Base-by-base conservation (phyloP, 805 yeast genomes). In the Yarrowia divulgata region DNA sequence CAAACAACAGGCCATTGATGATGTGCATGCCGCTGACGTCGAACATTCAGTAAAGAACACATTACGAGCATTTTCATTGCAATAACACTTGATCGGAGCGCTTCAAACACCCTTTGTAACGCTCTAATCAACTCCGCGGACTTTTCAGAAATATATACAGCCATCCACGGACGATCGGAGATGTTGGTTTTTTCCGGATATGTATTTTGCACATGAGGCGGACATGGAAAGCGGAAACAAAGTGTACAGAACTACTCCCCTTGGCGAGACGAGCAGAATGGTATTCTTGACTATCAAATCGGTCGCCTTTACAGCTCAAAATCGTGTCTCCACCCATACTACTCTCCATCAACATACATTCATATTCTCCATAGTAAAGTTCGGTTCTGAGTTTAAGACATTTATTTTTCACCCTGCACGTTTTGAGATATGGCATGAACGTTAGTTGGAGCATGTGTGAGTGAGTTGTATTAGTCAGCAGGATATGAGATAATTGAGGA, bases 361-460 rank as follows among this genome's bases (percentile, higher is more conserved):
- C 32, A 14, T 29, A 16, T 12, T 29, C 35, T 6, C 49, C 35
- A 23, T 29, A 23, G 12, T 29, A 29, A 29, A 13, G 18, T 29
- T 48, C 10, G n/a, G 57, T 10, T 23, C 18, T n/a, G 57, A 50
- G 57, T 50, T 50, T 50, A 50, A 50, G 57, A 50, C 57, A 50
- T 50, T 50, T 50, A 50, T 50, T 50, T 50, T 50, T 50, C 57
- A 50, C 29, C 23, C 57, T 32, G 55, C 55, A 49, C 37, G 7
- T 14, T 23, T 10, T 18, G 48, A 45, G 48, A 45, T 45, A 45
- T 45, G 29, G 23, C 48, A 43, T 43, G 13, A 43, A n/a, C 23
- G 29, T n/a, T n/a, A 45, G 19, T 1, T n/a, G 46, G 8, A 13
- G 16, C 12, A 39, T 39, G 42, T 39, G 6, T 39, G 14, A n/a